phyloP scores from a whole-genome alignment of 768 basidiomycete species.

The Obba rivulosa region DNA sequence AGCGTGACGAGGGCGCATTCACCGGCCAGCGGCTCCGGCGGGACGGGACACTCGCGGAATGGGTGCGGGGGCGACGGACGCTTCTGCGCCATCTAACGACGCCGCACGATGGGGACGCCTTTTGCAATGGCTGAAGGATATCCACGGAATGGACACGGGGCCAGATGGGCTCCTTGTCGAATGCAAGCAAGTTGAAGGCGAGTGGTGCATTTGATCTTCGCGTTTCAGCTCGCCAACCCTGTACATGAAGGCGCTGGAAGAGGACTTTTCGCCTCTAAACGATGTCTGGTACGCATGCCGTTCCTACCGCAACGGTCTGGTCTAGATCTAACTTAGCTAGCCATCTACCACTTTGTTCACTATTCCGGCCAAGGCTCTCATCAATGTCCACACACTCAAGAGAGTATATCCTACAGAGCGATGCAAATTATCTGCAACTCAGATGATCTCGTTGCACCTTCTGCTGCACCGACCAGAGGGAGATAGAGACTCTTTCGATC shows the following conservation, averaged over 20 bases:
- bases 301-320: background rate
- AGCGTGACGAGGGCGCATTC: background rate
- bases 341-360: slow-evolving; percentile 57
- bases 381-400: slow-evolving; percentile 68
- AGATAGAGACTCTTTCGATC: slow-evolving; percentile 42
- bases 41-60: too few species aligned
- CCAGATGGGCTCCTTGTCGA: slow-evolving; percentile 42
- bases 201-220: slow-evolving; percentile 3
- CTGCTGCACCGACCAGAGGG: slow-evolving; percentile 53
- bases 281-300: slow-evolving; percentile 34
- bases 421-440: slow-evolving; percentile 50
- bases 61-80: too few species aligned
- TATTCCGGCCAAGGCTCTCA: slow-evolving; percentile 62
- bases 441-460: slow-evolving; percentile 79
- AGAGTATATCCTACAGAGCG: slow-evolving; percentile 44
- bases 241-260: slow-evolving; percentile 52
- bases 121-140: slow-evolving; percentile 16
- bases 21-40: too few species aligned
- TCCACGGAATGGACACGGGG: slow-evolving; percentile 26
- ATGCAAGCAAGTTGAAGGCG: slow-evolving; percentile 48
- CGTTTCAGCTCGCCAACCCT: background rate
- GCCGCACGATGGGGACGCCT: slow-evolving; percentile 18
- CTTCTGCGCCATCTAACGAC: slow-evolving; percentile 1
- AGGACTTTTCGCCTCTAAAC: slow-evolving; percentile 56
- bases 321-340: slow-evolving; percentile 30